Evolutionary conservation across 176 grass and related monocot species (phyloP), one percentile per base, ranked within the genome.

Genomic region (sorghum (Sorghum bicolor)): DNA sequence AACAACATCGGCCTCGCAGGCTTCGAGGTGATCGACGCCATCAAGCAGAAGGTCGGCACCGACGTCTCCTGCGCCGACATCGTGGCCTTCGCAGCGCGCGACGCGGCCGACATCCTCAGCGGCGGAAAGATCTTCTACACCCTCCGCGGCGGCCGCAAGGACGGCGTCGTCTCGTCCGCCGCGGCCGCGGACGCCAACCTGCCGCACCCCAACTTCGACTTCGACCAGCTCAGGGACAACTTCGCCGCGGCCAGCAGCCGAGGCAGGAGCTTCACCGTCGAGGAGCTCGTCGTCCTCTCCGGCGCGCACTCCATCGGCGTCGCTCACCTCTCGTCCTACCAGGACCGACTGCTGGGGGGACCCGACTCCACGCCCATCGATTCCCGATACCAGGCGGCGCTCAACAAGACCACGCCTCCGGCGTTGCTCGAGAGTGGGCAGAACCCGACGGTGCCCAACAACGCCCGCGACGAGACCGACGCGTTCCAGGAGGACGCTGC

Each of bases 271-370:
- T 82, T 94, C 44, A 30, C 17, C 48, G 13, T 69, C 9, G 76
- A 67, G 78, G 90, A 94, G 78, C 93, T 92, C 45, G 84, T 86
- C 62, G 74, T 77, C 8, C 41, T 94, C 37, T 86, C 89, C n/a
- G 90, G 87, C 22, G 92, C 89, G 36, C 92, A 94, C 84, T 58
- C 75, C 72, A 45, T 92, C 40, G 92, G 89, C 79, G 70, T 87
- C 10, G 74, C 79, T 11, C 89, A 92, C 82, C 76, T 70, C 66
- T 26, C 79, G 4, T 88, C 86, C 13, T 82, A 88, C 72, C 8
- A 29, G 6, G 82, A 76, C 67, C 76, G 92, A 25, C 84, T 92
- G 28, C n/a, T n/a, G n/a, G n/a, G n/a, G n/a, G 66, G 41, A 3
- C 6, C 80, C 30, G 28, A 24, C 53, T n/a, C 36, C 39, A 13